Evolutionary conservation across 192 early-diverging fungal species (phyloP).

Genomic region (Entomortierella chlamydospora): DNA sequence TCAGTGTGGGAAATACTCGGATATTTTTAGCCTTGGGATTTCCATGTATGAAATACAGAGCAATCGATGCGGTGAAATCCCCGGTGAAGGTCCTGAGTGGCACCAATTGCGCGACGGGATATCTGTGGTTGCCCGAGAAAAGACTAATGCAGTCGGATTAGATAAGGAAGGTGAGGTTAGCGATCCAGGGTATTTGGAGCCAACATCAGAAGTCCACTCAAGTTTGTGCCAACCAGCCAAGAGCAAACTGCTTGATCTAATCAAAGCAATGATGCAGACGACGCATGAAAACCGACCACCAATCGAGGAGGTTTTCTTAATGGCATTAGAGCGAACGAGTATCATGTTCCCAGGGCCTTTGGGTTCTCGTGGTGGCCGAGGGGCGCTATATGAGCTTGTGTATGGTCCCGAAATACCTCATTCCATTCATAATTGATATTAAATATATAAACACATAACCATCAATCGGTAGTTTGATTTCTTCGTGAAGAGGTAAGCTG

Average conservation of each 20-base stretch:
- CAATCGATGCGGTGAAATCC: conserved; percentile 5
- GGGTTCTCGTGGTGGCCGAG: too few relatives aligned
- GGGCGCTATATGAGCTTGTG: too few relatives aligned
- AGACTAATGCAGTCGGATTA: not conserved
- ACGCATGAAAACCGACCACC: not conserved
- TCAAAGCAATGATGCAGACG: conserved; percentile 1
- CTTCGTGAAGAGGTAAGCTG: too few relatives aligned
- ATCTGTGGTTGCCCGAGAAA: not conserved
- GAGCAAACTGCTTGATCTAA: not conserved
- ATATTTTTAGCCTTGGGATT: conserved; percentile 6
- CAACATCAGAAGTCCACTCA: not conserved
- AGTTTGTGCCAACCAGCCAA: not conserved
- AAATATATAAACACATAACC: too few relatives aligned
- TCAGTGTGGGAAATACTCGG: not conserved
- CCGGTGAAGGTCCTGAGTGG: conserved; percentile 1
- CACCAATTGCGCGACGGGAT: not conserved
- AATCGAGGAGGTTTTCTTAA: not conserved
- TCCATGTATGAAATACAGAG: conserved; percentile 3
- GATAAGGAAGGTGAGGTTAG: not conserved
- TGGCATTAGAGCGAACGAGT: not conserved
- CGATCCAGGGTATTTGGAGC: not conserved
- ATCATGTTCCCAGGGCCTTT: too few relatives aligned
- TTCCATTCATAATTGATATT: too few relatives aligned
- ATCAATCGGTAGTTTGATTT: too few relatives aligned
- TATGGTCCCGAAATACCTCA: too few relatives aligned